Base-by-base conservation (phyloP, 129 eudicot species). In the Logfia minima region DNA sequence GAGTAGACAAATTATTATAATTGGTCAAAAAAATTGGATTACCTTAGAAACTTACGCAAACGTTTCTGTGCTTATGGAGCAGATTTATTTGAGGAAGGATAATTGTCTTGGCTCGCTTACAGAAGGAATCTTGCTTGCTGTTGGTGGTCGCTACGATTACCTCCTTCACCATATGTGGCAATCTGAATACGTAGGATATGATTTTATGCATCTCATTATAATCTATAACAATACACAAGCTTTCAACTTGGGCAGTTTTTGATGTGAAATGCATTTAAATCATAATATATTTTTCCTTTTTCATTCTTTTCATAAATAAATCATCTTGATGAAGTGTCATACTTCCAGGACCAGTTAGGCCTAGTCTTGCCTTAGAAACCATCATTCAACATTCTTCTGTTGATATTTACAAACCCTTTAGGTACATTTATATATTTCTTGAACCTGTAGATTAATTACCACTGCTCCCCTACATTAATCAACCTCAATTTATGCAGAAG, bases 61-160 rank as follows among this genome's bases (percentile, higher is more conserved):
- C 4, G 31, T 82, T 68, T 60, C 21, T 65, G 32, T 69, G 74
- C 35, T 43, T 59, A 53, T 66, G 48, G 67, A 60, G 45, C 85
- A 92, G 98, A 86, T 92, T 53, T 92, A 83, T 81, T 66, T 83
- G 53, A 86, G 87, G 70, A 90, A 92, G 80, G 92, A 90, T 23
- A 81, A 79, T 71, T 84, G 65, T 87, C 80, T 85, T 81, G 96
- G 93, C 43, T 70, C 95, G 32, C 84, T 81, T 16, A 80, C 70
- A 66, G 93, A 93, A 81, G 97, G 98, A 78, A 87, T 86, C 73
- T 80, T 93, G 84, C 98, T 93, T 69, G 97, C 97, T 53, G 87
- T 93, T 77, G 98, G 98, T 65, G 98, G 98, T 72, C 97, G 98
- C 41, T 93, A 93, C 86, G 97, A 93, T 78, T 80, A 86, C 79